Evolutionary conservation across 768 basidiomycete species (phyloP).

Genomic region (Lactarius akahatsu): DNA sequence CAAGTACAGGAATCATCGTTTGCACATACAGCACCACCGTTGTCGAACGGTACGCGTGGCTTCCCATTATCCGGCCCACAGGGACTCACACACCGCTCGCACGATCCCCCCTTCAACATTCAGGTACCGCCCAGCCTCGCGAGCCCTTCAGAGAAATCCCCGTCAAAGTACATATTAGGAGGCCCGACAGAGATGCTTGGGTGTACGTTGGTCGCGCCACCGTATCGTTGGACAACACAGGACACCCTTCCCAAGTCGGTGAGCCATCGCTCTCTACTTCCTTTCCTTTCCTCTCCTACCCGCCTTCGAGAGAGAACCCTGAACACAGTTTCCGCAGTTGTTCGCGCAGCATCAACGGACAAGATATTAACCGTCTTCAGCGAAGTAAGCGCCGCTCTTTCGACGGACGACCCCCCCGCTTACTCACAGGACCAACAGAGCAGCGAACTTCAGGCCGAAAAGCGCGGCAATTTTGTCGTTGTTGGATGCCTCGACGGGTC

Average conservation of each 20-base stretch:
- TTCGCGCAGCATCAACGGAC: conserved; percentile 60
- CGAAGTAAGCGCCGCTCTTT: conserved; percentile 49
- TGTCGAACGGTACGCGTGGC: conserved; percentile 19
- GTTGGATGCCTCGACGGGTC: conserved; percentile 73
- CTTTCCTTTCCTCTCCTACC: background rate
- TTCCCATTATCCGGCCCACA: background rate
- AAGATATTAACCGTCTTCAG: conserved; percentile 69
- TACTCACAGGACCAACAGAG: conserved; percentile 39
- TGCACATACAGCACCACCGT: background rate
- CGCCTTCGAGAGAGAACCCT: background rate
- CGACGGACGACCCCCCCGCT: conserved; percentile 18
- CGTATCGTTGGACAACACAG: conserved; percentile 70
- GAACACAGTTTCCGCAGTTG: conserved; percentile 42
- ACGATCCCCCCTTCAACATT: background rate
- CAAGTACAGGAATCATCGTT: conserved; percentile 15
- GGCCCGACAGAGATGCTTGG: conserved; percentile 80
- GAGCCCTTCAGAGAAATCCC: conserved; percentile 73
- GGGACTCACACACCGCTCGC: background rate
- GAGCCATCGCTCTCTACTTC: conserved; percentile 33
- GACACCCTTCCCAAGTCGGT: conserved; percentile 83
- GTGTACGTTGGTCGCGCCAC: conserved; percentile 75
- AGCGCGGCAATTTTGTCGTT: conserved; percentile 85
- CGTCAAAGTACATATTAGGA: conserved; percentile 81
- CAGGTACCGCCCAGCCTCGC: conserved; percentile 35
- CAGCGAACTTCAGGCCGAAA: conserved; percentile 79